Percentiles rank a stretch among this genome's conserved stretches.
These are phyloP conservation scores for Eucalyptus urophylla DNA, from an alignment of 345 rosid species.

Conservation along the genomic window DNA sequence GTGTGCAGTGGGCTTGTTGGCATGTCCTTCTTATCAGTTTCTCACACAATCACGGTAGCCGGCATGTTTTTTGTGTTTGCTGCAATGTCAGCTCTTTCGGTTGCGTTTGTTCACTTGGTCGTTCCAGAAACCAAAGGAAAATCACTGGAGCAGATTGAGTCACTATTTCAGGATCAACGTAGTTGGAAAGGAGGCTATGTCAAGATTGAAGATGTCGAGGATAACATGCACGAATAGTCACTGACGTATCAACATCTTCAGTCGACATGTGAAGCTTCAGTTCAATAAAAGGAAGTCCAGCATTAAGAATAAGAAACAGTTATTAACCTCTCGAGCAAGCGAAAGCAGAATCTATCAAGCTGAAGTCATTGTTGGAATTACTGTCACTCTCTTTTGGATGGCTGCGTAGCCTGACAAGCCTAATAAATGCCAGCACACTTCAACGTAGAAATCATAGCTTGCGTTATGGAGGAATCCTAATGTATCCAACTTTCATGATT, in stretches of 20 bases:
- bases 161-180: conserved; percentile 10
- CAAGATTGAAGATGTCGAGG: not conserved
- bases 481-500: not conserved
- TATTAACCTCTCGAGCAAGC: not conserved
- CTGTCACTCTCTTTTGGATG: not conserved
- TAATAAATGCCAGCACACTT: not conserved
- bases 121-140: conserved; percentile 69
- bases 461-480: not conserved
- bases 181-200: not conserved
- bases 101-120: conserved; percentile 25
- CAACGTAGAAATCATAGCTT: not conserved
- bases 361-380: not conserved
- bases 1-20: conserved; percentile 49
- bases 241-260: not conserved
- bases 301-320: not conserved
- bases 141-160: conserved; percentile 54
- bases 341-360: not conserved
- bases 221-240: not conserved
- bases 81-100: conserved; percentile 23
- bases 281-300: not conserved
- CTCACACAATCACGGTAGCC: conserved; percentile 35
- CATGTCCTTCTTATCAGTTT: conserved; percentile 56
- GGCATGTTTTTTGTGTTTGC: conserved; percentile 48
- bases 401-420: not conserved
- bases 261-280: not conserved